Conservation (phyloP, 805 yeast species). For the Candida incommunis region DNA sequence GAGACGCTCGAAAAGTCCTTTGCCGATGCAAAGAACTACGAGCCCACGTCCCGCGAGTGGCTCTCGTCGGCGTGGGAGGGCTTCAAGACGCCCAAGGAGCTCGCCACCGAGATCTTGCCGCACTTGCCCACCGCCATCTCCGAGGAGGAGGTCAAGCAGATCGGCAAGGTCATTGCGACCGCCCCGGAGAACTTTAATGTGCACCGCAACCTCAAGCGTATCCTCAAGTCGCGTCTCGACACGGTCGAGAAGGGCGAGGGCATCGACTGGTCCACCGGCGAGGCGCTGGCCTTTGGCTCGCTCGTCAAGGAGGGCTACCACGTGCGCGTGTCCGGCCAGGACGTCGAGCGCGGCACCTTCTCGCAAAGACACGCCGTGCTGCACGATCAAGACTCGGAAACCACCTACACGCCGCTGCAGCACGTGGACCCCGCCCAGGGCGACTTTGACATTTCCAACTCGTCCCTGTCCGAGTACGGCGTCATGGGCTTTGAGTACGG, state of each 20-base stretch:
- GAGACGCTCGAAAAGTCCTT: conserved; percentile 80
- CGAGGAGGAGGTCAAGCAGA: conserved; percentile 52
- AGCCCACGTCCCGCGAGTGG: conserved; percentile 93
- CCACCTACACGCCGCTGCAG: conserved; percentile 73
- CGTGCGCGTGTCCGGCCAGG: conserved; percentile 97
- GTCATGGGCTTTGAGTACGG: conserved; percentile 99
- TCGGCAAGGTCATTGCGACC: conserved; percentile 66
- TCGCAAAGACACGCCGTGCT: conserved; percentile 98
- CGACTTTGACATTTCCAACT: conserved; percentile 78
- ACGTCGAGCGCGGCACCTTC: conserved; percentile 99
- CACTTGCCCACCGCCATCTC: conserved; percentile 91
- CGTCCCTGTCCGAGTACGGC: conserved; percentile 96
- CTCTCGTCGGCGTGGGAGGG: conserved; percentile 98
- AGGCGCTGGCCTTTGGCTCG: conserved; percentile 94
- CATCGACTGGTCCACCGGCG: conserved; percentile 99
- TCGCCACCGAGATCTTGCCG: conserved; percentile 89
- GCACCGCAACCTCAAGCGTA: conserved; percentile 93
- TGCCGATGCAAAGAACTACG: conserved; percentile 74
- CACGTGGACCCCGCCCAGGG: conserved; percentile 70
- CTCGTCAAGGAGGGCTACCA: conserved; percentile 86
- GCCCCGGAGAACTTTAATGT: conserved; percentile 81
- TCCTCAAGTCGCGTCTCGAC: conserved; percentile 75
- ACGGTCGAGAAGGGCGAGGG: conserved; percentile 79
- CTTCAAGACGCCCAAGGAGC: conserved; percentile 92
- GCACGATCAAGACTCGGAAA: conserved; percentile 87